A percentile compares a stretch with the other conserved stretches of the same genome.
Evolutionary conservation across 352 stramenopile genomes (phyloP).

Genomic region (Elongisporangium undulatum): DNA sequence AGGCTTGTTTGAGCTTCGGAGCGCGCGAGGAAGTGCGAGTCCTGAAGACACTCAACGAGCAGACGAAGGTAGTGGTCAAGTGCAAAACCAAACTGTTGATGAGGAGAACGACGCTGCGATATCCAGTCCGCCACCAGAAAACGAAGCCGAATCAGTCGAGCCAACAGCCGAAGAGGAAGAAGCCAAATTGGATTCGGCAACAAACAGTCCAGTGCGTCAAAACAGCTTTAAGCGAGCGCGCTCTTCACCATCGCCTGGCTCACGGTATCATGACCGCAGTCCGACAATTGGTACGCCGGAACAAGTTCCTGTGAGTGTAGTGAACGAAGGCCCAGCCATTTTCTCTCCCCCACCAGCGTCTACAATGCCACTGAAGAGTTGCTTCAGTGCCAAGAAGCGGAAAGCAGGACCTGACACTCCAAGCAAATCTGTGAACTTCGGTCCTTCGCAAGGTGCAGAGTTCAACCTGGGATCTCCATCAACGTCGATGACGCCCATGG

Average conservation of each 20-base stretch:
- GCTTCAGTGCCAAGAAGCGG: constrained; percentile 69
- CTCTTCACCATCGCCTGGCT: neutral
- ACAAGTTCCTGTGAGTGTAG: neutral
- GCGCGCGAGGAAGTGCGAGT: neutral
- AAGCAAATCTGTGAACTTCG: constrained; percentile 84
- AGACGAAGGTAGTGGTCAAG: neutral
- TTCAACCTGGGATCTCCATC: constrained; percentile 78
- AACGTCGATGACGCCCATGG: constrained; percentile 86
- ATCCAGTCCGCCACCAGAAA: neutral
- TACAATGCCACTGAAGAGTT: constrained; percentile 59
- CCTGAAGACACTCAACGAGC: neutral
- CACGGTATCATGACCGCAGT: neutral
- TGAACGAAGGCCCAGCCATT: neutral
- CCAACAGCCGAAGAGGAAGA: constrained; percentile 1
- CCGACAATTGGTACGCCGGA: neutral
- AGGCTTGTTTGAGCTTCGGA: constrained; percentile 32
- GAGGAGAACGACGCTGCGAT: neutral
- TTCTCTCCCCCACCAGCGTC: neutral
- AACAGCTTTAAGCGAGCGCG: neutral
- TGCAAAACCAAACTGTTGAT: neutral
- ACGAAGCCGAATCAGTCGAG: neutral
- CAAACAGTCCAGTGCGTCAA: neutral
- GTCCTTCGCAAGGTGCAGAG: constrained; percentile 66
- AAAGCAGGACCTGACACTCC: constrained; percentile 46
- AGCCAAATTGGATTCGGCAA: neutral